Evolutionary conservation across 2,329 filamentous ascomycete genomes (phyloP).

Genomic region (Bertia moriformis): DNA sequence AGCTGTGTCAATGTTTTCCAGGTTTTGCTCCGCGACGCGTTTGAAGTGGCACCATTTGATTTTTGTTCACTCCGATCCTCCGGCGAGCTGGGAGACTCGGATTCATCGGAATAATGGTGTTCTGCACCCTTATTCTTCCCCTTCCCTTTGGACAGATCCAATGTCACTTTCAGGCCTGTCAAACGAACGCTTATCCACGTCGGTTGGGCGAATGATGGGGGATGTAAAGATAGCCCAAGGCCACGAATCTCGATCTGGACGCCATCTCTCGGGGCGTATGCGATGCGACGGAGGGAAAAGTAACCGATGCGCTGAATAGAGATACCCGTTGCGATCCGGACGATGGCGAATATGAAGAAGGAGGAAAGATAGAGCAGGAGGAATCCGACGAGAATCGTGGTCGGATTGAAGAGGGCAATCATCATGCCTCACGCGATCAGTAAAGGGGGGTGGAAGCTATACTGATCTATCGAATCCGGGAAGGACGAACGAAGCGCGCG

Average conservation of each 20-base stretch:
- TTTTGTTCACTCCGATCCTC: too few species aligned
- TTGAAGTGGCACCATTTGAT: conserved; percentile 4
- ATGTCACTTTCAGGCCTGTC: conserved; percentile 48
- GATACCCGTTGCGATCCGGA: conserved; percentile 57
- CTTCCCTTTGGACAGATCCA: conserved; percentile 37
- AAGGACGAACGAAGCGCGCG: too few species aligned
- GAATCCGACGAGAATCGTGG: conserved; percentile 51
- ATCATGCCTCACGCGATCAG: conserved; percentile 1
- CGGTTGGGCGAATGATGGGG: conserved; percentile 60
- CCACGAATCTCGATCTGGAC: conserved; percentile 55
- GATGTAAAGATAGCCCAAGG: conserved; percentile 50
- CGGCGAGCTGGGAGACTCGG: background rate
- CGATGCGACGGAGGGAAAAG: conserved; percentile 54
- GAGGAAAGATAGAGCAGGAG: conserved; percentile 55
- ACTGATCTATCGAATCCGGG: background rate
- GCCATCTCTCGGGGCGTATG: conserved; percentile 54
- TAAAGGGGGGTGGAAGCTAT: too few species aligned
- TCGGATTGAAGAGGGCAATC: conserved; percentile 23
- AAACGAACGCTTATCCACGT: conserved; percentile 60
- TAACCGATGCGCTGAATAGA: conserved; percentile 62
- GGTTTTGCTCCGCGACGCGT: conserved; percentile 29
- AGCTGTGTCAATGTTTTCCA: conserved; percentile 46
- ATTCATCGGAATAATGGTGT: background rate
- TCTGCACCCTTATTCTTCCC: conserved; percentile 5
- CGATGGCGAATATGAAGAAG: conserved; percentile 58